These are phyloP conservation scores for Glycyrrhiza uralensis DNA, from an alignment of 306 rosid genomes.

Conservation along the genomic window DNA sequence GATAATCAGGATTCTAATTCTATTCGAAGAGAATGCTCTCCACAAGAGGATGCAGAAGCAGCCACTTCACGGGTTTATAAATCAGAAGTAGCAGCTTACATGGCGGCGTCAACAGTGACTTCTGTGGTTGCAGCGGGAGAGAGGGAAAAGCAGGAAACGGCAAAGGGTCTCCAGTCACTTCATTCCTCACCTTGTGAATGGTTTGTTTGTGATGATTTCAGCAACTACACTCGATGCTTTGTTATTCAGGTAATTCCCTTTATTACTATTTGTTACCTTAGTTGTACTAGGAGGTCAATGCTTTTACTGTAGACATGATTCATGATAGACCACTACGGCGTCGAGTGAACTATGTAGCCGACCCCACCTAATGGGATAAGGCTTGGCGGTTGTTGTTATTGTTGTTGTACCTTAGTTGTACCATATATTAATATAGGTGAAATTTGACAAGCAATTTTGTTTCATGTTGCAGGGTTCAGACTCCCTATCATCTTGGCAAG, in stretches of 20 bases:
- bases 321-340: no score
- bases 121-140: slow-evolving; percentile 86
- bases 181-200: slow-evolving; percentile 96
- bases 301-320: no score
- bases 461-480: slow-evolving; percentile 76
- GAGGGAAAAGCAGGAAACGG: slow-evolving; percentile 73
- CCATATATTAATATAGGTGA: not conserved
- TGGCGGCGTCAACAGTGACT: slow-evolving; percentile 92
- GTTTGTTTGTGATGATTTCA: slow-evolving; percentile 83
- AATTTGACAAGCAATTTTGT: not conserved
- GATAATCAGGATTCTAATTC: slow-evolving; percentile 17
- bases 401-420: not conserved
- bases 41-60: slow-evolving; percentile 36
- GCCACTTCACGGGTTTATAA: slow-evolving; percentile 41
- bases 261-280: not conserved
- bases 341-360: no score
- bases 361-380: no score
- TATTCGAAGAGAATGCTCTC: slow-evolving; percentile 8
- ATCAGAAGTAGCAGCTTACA: slow-evolving; percentile 77
- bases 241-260: slow-evolving; percentile 70
- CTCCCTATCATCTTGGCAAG: slow-evolving; percentile 89
- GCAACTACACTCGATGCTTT: slow-evolving; percentile 74
- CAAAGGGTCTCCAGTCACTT: slow-evolving; percentile 72
- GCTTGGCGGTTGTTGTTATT: no score
- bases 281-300: not conserved